Conservation (phyloP, 208 protist species). For the Acanthamoeba castellanii region DNA sequence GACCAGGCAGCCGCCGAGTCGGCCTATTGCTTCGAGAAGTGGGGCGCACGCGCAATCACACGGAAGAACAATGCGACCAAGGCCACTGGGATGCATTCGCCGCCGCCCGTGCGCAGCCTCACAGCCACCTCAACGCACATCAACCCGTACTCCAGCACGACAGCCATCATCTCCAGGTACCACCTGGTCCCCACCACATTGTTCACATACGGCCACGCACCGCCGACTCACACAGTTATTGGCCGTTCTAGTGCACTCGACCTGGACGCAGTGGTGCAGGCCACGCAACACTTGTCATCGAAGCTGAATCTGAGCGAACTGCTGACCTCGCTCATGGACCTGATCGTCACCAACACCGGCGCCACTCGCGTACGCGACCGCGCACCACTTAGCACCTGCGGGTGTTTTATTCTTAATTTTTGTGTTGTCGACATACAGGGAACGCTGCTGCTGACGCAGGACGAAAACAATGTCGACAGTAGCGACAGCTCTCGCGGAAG, state of each 20-base stretch:
- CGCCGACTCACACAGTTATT: neutral
- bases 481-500: conserved; percentile 27
- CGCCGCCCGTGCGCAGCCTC: neutral
- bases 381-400: neutral
- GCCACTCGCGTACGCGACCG: neutral
- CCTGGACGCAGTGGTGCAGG: conserved; percentile 53
- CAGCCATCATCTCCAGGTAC: conserved; percentile 44
- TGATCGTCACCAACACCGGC: conserved; percentile 53
- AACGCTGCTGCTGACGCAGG: conserved; percentile 1
- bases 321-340: conserved; percentile 46
- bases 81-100: neutral
- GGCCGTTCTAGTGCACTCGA: neutral
- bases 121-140: neutral
- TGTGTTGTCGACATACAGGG: neutral
- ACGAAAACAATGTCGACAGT: neutral
- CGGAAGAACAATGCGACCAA: neutral
- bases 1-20: conserved; percentile 28
- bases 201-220: neutral
- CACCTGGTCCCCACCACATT: neutral
- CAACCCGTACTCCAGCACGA: neutral
- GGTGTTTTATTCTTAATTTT: neutral
- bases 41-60: neutral
- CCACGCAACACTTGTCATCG: conserved; percentile 29
- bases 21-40: conserved; percentile 39
- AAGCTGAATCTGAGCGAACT: conserved; percentile 58